Percentiles rank a stretch among this genome's conserved stretches.
phyloP scores from a whole-genome alignment of 1,284 basidiomycete genomes.

The Puccinia sorghi region DNA sequence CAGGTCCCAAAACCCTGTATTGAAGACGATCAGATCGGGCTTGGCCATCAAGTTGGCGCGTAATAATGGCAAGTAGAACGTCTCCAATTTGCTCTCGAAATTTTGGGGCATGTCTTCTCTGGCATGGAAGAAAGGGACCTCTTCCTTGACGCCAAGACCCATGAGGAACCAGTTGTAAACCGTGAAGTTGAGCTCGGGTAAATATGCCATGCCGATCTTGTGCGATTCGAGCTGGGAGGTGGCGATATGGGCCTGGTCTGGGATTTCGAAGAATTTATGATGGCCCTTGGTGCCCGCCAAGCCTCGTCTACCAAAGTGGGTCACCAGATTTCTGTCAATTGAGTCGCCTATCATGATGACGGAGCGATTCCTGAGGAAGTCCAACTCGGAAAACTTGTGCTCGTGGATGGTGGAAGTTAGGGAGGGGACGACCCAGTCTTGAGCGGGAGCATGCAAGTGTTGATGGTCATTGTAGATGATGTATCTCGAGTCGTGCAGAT shows the following conservation, averaged over 20 bases:
- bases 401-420: constrained; percentile 21
- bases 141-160: constrained; percentile 19
- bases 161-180: constrained; percentile 48
- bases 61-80: constrained; percentile 24
- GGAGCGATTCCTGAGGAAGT: constrained; percentile 30
- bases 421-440: constrained; percentile 39
- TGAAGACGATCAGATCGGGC: constrained; percentile 43
- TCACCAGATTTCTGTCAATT: constrained; percentile 38
- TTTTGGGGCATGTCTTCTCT: constrained; percentile 42
- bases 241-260: constrained; percentile 16
- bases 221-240: constrained; percentile 34
- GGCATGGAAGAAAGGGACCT: constrained; percentile 45
- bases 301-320: constrained; percentile 24
- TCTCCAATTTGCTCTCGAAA: constrained; percentile 12
- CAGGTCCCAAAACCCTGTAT: constrained; percentile 46
- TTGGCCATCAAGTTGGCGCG: constrained; percentile 7
- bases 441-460: neutral
- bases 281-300: constrained; percentile 3
- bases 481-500: constrained; percentile 36
- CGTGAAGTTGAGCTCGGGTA: constrained; percentile 31
- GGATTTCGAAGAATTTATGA: constrained; percentile 20
- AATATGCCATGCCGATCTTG: constrained; percentile 20
- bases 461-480: constrained; percentile 39
- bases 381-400: constrained; percentile 21
- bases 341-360: constrained; percentile 47